These are phyloP conservation scores for Austroboletus eburneus DNA, from an alignment of 768 basidiomycete species.

Conservation along the genomic window DNA sequence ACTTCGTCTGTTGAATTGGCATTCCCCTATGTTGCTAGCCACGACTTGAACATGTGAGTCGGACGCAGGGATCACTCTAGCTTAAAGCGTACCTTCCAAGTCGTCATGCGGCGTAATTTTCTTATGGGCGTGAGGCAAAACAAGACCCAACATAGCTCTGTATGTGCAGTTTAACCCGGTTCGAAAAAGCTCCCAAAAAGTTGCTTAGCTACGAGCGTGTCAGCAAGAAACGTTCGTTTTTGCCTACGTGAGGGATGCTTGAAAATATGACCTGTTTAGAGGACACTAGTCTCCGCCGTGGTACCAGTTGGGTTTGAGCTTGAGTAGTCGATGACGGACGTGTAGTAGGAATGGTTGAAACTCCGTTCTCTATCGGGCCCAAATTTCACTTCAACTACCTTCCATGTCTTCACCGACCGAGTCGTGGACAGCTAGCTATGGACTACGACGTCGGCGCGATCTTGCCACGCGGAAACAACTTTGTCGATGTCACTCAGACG, in stretches of 20 bases:
- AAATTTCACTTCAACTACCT: background rate
- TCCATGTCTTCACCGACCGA: slow-evolving; percentile 4
- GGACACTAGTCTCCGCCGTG: too few species aligned
- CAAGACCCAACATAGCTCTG: too few species aligned
- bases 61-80: background rate
- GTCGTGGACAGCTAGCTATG: slow-evolving; percentile 14
- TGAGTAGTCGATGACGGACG: too few species aligned
- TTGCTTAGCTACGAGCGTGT: slow-evolving; percentile 73
- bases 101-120: slow-evolving; percentile 41
- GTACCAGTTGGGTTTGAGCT: too few species aligned
- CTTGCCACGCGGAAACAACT: slow-evolving; percentile 56
- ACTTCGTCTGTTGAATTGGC: slow-evolving; percentile 71
- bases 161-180: too few species aligned
- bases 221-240: too few species aligned
- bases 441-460: slow-evolving; percentile 11
- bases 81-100: slow-evolving; percentile 74
- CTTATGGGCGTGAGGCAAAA: too few species aligned
- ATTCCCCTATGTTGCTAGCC: slow-evolving; percentile 70
- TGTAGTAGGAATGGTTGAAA: slow-evolving; percentile 25
- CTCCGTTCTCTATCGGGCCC: slow-evolving; percentile 20
- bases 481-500: slow-evolving; percentile 58
- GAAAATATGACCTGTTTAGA: slow-evolving; percentile 57
- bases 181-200: slow-evolving; percentile 83
- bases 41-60: slow-evolving; percentile 45
- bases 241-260: too few species aligned